Base-by-base conservation (phyloP, 2,329 filamentous ascomycete species). In the Triangularia setosa region DNA sequence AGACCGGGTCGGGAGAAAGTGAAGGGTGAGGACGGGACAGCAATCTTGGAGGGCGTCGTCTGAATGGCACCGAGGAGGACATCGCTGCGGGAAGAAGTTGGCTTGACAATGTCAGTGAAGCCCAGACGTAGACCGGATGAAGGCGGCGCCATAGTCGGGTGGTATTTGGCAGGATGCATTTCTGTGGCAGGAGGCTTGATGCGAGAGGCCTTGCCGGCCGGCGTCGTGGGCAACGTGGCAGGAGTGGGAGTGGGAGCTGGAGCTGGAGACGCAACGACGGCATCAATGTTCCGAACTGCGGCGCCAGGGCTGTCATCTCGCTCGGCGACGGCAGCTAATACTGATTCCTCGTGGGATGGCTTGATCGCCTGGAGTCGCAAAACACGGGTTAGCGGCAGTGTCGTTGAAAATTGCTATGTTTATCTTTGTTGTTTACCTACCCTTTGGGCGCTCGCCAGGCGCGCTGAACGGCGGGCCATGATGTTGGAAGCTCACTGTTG, bases 101-200 rank as follows among this genome's bases (percentile, higher is more conserved):
- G 78, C 66, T 84, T 87, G 6, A 21, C 40, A 75, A 95, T 88
- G 69, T 91, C 90, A 65, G 86, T 86, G 76, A 97, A 97, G 16
- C 93, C 93, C 23, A 96, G 83, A 72, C 90, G 87, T 53, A 95
- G 81, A 5, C 90, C 92, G 11, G 93, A 92, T 25, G 95, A 93
- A 1, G 90, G 86, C 54, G 91, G 81, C 61, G 90, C 91, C 67
- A 87, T 90, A 23, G 90, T 93, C 68, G 86, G 83, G 64, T 95
- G 92, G 63, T 30, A 87, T 86, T 74, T 90, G 91, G 79, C 90
- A 8, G 94, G 94, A 74, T 97, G 93, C 93, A 97, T 97, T 75
- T 97, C 93, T 65, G 88, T 87, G 68, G 84, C 83, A 57, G 89
- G 81, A 24, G 92, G 90, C 78, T 90, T 90, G 69, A 90, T 79